Conservation (phyloP, 768 basidiomycete genomes). For the Tricholoma furcatifolium region DNA sequence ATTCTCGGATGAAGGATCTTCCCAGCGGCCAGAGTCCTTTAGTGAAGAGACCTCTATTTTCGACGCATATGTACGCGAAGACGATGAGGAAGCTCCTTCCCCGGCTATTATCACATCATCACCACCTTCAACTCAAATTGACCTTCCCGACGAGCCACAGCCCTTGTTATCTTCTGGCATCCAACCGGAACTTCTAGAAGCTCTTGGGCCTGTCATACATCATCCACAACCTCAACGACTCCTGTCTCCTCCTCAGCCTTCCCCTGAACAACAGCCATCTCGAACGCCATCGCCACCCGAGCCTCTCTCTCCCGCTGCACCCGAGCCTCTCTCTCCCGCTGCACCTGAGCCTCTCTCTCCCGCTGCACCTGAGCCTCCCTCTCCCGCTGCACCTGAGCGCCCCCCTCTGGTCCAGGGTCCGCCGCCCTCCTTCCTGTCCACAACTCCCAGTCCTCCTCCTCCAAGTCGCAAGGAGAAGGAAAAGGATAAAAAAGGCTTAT, state of each 20-base stretch:
- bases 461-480: conserved; percentile 65
- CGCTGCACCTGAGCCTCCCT: conserved; percentile 18
- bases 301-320: conserved; percentile 19
- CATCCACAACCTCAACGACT: conserved; percentile 68
- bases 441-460: conserved; percentile 30
- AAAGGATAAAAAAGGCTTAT: conserved; percentile 73
- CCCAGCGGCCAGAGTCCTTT: conserved; percentile 65
- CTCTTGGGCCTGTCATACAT: conserved; percentile 47
- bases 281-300: conserved; percentile 62
- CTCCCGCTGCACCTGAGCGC: too few species aligned
- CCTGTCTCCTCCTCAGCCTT: conserved; percentile 40
- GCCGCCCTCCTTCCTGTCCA: conserved; percentile 29
- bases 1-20: conserved; percentile 46
- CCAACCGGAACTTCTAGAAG: conserved; percentile 31
- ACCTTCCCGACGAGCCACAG: conserved; percentile 17
- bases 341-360: conserved; percentile 33
- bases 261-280: conserved; percentile 37
- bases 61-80: conserved; percentile 71
- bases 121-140: conserved; percentile 18
- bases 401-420: conserved; percentile 28
- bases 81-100: conserved; percentile 41
- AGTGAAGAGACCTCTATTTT: conserved; percentile 82
- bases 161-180: conserved; percentile 24
- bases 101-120: conserved; percentile 32
- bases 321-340: conserved; percentile 19